A percentile compares a stretch with the other conserved stretches of the same genome.
phyloP scores from a whole-genome alignment of 257 asterid genomes.

The Sherardia arvensis region DNA sequence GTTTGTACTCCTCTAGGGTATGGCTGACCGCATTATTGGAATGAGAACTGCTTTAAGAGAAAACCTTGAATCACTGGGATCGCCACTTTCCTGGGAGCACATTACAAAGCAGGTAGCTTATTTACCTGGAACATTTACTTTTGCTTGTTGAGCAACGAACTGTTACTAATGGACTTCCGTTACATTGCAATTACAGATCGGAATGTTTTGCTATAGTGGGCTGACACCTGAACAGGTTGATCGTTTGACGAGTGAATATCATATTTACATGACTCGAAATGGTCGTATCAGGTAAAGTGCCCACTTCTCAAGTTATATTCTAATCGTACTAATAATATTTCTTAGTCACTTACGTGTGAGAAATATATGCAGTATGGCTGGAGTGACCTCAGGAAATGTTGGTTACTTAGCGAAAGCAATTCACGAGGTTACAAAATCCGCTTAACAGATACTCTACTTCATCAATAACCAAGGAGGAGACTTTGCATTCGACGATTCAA shows the following conservation, averaged over 20 bases:
- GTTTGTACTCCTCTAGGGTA: constrained; percentile 39
- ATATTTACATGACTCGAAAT: constrained; percentile 91
- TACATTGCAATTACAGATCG: constrained; percentile 44
- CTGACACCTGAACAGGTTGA: constrained; percentile 98
- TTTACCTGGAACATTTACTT: not conserved
- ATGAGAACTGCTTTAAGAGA: constrained; percentile 72
- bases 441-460: constrained; percentile 11
- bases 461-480: not conserved
- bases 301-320: not conserved
- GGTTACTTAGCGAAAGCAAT: constrained; percentile 89
- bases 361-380: constrained; percentile 71
- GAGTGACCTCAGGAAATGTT: constrained; percentile 86
- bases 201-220: constrained; percentile 98
- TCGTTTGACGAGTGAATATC: constrained; percentile 74
- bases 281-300: constrained; percentile 83
- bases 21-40: constrained; percentile 97
- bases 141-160: not conserved
- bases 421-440: constrained; percentile 73
- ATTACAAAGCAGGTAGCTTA: constrained; percentile 79
- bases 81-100: constrained; percentile 90
- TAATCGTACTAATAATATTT: not conserved
- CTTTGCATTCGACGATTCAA: not conserved
- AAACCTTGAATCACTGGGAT: constrained; percentile 81
- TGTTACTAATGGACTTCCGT: not conserved
- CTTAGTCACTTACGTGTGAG: not conserved